These are phyloP conservation scores for Paraconiothyrium brasiliense DNA, from an alignment of 2,329 filamentous ascomycete genomes.

Conservation along the genomic window DNA sequence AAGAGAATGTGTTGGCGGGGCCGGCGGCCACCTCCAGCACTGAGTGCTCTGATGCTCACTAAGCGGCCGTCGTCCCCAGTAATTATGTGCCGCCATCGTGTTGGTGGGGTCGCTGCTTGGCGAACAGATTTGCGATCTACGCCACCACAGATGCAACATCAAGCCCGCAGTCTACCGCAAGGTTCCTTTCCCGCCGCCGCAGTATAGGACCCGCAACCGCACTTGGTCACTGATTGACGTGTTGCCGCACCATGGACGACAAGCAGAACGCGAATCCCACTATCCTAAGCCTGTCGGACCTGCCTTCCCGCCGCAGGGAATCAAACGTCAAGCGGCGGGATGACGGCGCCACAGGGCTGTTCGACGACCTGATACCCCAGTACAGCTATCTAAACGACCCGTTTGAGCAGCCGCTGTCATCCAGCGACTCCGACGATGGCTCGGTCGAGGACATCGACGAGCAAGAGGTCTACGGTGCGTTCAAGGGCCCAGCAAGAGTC, in stretches of 20 bases:
- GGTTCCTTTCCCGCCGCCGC: not conserved
- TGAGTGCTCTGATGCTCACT: not conserved
- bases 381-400: conserved; percentile 61
- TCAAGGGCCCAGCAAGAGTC: conserved; percentile 12
- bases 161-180: not conserved
- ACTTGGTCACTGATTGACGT: not conserved
- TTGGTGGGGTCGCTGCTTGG: conserved; percentile 4
- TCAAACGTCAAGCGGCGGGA: conserved; percentile 53
- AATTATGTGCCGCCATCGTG: not conserved
- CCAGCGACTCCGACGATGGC: conserved; percentile 63
- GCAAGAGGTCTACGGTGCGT: conserved; percentile 90
- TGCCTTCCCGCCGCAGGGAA: conserved; percentile 77
- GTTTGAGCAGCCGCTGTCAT: conserved; percentile 51
- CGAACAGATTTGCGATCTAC: not conserved
- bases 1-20: not conserved
- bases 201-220: not conserved
- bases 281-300: conserved; percentile 85
- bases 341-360: conserved; percentile 61
- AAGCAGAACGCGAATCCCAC: conserved; percentile 88
- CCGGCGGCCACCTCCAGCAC: not conserved
- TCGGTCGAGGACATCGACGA: conserved; percentile 88
- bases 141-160: conserved; percentile 5
- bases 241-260: conserved; percentile 51
- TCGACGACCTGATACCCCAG: conserved; percentile 62
- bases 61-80: not conserved